Conservation (phyloP, 78 protist species). For the Capsaspora owczarzaki region DNA sequence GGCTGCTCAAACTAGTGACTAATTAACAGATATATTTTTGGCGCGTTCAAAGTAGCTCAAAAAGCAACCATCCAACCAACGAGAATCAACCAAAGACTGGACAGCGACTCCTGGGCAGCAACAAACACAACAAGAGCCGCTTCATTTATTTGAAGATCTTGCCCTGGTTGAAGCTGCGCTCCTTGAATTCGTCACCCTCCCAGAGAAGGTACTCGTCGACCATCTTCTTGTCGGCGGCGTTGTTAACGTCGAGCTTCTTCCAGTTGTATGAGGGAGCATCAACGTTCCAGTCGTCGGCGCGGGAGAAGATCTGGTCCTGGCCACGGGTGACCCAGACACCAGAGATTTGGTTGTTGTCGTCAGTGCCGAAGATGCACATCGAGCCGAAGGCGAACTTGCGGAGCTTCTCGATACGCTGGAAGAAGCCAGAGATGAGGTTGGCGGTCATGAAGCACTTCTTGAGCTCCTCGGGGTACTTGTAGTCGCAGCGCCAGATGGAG, state of each 20-base stretch:
- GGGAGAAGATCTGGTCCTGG: slow-evolving; percentile 25
- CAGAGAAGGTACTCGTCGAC: slow-evolving; percentile 52
- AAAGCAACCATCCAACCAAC: no score
- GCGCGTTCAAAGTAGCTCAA: no score
- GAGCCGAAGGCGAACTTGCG: slow-evolving; percentile 71
- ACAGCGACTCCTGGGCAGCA: no score
- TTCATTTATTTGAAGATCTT: slow-evolving; percentile 60
- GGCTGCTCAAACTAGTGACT: no score
- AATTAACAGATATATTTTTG: no score
- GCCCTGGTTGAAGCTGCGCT: slow-evolving; percentile 45
- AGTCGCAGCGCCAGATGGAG: slow-evolving; percentile 38
- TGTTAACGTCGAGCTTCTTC: slow-evolving; percentile 17
- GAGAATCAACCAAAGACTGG: no score
- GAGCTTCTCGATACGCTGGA: slow-evolving; percentile 52
- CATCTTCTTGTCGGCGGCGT: slow-evolving; percentile 17
- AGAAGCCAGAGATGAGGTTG: slow-evolving; percentile 64
- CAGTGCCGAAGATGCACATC: slow-evolving; percentile 44
- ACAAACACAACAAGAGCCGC: no score
- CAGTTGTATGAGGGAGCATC: neutral
- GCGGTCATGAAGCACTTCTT: slow-evolving; percentile 46
- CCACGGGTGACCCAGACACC: slow-evolving; percentile 67
- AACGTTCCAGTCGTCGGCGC: neutral
- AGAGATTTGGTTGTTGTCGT: slow-evolving; percentile 27
- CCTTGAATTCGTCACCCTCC: slow-evolving; percentile 46
- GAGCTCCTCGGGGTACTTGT: slow-evolving; percentile 55